Evolutionary conservation across 2,329 filamentous ascomycete species (phyloP).

Genomic region (Alternaria hordeiaustralica): DNA sequence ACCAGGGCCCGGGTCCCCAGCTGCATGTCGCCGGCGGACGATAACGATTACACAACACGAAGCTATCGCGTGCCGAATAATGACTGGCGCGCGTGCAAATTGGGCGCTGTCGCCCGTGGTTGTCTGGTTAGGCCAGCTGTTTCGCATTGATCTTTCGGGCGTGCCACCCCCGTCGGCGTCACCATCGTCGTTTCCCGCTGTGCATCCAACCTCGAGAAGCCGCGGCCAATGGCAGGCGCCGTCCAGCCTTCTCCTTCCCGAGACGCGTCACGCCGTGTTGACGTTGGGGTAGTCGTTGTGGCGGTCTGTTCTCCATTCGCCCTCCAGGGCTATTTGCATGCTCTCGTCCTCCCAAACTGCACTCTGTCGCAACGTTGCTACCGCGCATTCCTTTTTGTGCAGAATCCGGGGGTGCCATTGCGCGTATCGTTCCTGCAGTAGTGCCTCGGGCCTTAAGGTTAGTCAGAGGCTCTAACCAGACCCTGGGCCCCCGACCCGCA

Average conservation of each 20-base stretch:
- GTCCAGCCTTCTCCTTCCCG: not conserved
- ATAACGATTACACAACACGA: not conserved
- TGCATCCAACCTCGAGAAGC: conserved; percentile 1
- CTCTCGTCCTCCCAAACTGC: not conserved
- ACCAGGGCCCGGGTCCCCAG: not conserved
- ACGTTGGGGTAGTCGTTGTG: not conserved
- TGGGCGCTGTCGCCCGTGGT: not conserved
- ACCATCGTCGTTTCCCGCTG: conserved; percentile 5
- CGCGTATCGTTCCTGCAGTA: conserved; percentile 26
- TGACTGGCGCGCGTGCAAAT: conserved; percentile 1
- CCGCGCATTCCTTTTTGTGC: not conserved
- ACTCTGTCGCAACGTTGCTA: not conserved
- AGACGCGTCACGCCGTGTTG: conserved; percentile 1
- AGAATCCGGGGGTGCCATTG: conserved; percentile 14
- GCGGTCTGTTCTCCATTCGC: not conserved
- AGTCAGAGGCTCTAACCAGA: conserved; percentile 10
- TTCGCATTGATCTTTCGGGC: conserved; percentile 10
- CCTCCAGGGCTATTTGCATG: not conserved
- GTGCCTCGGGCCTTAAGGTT: conserved; percentile 12
- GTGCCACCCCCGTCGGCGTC: conserved; percentile 3
- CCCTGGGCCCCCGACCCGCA: conserved; percentile 26
- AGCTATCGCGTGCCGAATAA: not conserved
- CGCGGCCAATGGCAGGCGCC: conserved; percentile 3
- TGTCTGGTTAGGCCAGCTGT: conserved; percentile 3
- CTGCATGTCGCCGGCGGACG: conserved; percentile 3